phyloP scores from a whole-genome alignment of 129 eudicot genomes.

The Flaveria robusta region DNA sequence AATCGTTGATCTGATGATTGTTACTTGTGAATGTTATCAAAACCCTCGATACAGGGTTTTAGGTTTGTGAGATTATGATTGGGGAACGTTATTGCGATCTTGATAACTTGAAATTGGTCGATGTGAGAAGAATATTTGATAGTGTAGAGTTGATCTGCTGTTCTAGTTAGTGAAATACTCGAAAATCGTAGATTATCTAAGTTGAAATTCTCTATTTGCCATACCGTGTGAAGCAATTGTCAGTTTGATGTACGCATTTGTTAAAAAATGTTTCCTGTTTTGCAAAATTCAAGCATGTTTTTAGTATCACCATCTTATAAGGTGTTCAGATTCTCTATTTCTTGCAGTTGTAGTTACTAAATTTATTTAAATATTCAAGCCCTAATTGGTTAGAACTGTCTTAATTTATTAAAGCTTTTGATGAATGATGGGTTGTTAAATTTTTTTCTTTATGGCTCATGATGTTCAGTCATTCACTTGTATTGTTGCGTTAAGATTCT shows the following conservation, averaged over 20 bases:
- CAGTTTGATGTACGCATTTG: background rate
- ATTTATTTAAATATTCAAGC: background rate
- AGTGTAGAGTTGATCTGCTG: background rate
- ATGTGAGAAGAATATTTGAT: background rate
- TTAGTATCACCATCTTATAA: too few species aligned
- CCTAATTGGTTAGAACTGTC: background rate
- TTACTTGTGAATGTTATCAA: background rate
- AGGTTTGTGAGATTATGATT: background rate
- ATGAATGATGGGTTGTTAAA: background rate
- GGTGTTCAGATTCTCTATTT: too few species aligned
- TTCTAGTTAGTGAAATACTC: background rate
- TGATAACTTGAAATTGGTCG: background rate
- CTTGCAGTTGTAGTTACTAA: too few species aligned
- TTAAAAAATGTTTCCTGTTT: background rate
- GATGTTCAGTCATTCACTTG: background rate
- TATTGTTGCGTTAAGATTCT: background rate
- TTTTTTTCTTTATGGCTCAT: background rate
- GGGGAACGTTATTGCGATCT: background rate
- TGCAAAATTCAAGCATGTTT: too few species aligned
- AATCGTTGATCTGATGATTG: constrained; percentile 1
- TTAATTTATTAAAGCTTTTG: background rate
- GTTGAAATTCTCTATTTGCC: too few species aligned
- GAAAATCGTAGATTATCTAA: background rate
- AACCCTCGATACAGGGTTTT: background rate
- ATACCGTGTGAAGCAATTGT: background rate